Percentiles rank a stretch among this genome's conserved stretches.
Evolutionary conservation across 768 basidiomycete species (phyloP).

Genomic region (Boletus rufocinnamomeus): DNA sequence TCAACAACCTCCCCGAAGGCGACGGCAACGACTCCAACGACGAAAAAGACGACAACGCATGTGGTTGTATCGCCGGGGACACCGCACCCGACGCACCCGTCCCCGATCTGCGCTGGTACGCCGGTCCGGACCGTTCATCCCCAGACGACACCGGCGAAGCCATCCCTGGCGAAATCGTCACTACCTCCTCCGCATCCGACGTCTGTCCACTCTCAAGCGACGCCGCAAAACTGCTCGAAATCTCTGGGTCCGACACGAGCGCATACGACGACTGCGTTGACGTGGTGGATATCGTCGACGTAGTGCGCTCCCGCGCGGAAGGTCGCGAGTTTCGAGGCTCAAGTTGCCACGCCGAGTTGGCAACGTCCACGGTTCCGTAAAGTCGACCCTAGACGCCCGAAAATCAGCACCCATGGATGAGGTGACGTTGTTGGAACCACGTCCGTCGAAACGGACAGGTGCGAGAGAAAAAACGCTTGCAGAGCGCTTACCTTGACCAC

Average conservation of each 20-base stretch:
- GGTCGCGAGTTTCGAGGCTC: slow-evolving; percentile 59
- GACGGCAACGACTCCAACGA: slow-evolving; percentile 73
- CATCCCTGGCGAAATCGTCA: slow-evolving; percentile 53
- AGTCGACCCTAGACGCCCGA: slow-evolving; percentile 58
- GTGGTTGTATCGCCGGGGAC: slow-evolving; percentile 56
- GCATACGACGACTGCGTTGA: slow-evolving; percentile 84
- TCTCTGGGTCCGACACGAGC: slow-evolving; percentile 80
- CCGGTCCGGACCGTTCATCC: slow-evolving; percentile 44
- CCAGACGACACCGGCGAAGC: slow-evolving; percentile 65
- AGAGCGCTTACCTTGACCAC: slow-evolving; percentile 62
- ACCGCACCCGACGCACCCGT: slow-evolving; percentile 51
- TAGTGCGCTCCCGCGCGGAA: slow-evolving; percentile 68
- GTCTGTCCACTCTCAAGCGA: slow-evolving; percentile 74
- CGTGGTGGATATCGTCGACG: slow-evolving; percentile 70
- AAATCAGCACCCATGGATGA: slow-evolving; percentile 1
- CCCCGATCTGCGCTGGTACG: slow-evolving; percentile 19
- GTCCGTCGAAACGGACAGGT: not conserved
- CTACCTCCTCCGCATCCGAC: slow-evolving; percentile 70
- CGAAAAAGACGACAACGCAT: slow-evolving; percentile 70
- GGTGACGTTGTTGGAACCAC: not conserved
- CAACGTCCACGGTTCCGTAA: slow-evolving; percentile 67
- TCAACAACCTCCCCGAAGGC: slow-evolving; percentile 66
- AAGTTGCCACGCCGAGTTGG: slow-evolving; percentile 76
- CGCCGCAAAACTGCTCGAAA: slow-evolving; percentile 82
- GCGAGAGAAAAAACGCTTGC: slow-evolving; percentile 3